Conservation (phyloP, 1,284 basidiomycete species). For the Coniferiporia weirii region DNA sequence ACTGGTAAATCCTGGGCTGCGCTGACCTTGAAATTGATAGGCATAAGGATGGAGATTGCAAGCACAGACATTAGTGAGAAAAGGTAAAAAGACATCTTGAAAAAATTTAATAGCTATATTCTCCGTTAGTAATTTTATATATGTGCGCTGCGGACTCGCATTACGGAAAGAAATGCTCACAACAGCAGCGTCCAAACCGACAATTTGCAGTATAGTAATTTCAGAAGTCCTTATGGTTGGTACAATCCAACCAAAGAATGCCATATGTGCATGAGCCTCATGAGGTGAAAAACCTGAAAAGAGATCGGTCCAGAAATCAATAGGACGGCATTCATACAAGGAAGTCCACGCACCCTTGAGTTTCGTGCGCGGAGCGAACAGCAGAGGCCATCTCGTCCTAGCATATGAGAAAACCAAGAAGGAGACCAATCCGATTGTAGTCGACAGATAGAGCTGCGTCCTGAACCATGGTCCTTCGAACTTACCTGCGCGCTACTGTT, state of each 20-base stretch:
- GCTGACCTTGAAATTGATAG: constrained; percentile 78
- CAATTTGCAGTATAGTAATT: constrained; percentile 92
- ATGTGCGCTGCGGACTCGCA: background rate
- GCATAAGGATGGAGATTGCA: constrained; percentile 79
- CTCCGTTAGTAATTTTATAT: background rate
- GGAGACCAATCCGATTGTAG: constrained; percentile 71
- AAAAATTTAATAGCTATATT: constrained; percentile 84
- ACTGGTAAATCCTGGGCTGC: background rate
- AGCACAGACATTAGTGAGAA: constrained; percentile 84
- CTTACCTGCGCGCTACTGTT: constrained; percentile 39
- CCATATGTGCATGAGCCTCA: constrained; percentile 76
- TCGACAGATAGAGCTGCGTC: constrained; percentile 82
- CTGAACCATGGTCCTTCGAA: constrained; percentile 91
- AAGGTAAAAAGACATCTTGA: constrained; percentile 91
- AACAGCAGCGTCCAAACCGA: constrained; percentile 94
- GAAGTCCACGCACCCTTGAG: constrained; percentile 68
- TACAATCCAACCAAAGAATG: constrained; percentile 93
- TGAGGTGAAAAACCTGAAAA: constrained; percentile 79
- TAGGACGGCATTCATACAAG: constrained; percentile 18
- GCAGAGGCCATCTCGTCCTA: constrained; percentile 80
- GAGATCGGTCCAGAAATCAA: constrained; percentile 23
- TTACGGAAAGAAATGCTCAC: constrained; percentile 36
- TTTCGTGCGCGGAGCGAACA: constrained; percentile 91
- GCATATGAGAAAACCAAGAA: constrained; percentile 88
- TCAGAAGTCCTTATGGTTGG: constrained; percentile 90